Percentiles rank a stretch among this genome's conserved stretches.
phyloP scores from a whole-genome alignment of 2,329 filamentous ascomycete genomes.

The Mycogone perniciosa region DNA sequence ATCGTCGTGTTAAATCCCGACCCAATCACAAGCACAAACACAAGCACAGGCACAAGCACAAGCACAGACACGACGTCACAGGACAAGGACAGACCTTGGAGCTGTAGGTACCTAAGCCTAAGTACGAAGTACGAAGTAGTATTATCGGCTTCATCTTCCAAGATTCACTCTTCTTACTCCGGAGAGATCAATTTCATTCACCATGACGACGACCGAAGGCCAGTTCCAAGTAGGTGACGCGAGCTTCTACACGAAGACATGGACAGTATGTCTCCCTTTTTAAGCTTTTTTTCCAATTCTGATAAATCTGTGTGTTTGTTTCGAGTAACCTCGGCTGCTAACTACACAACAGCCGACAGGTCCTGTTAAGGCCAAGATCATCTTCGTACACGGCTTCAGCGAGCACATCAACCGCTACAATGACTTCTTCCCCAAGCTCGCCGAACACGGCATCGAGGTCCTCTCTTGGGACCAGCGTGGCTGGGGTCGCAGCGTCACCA shows the following conservation, averaged over 20 bases:
- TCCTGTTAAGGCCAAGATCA: slow-evolving; percentile 59
- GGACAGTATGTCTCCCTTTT: slow-evolving; percentile 42
- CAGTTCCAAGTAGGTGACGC: slow-evolving; percentile 39
- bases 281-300: background rate
- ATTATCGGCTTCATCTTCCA: too few species aligned
- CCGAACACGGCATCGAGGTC: slow-evolving; percentile 65
- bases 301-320: background rate
- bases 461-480: slow-evolving; percentile 80
- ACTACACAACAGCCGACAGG: slow-evolving; percentile 42
- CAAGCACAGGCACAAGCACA: too few species aligned
- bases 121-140: too few species aligned
- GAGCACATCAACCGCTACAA: slow-evolving; percentile 78
- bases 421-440: slow-evolving; percentile 64
- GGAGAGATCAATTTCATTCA: background rate
- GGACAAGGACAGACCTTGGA: too few species aligned
- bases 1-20: too few species aligned
- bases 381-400: slow-evolving; percentile 86
- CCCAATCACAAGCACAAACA: too few species aligned
- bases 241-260: slow-evolving; percentile 51
- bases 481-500: slow-evolving; percentile 70
- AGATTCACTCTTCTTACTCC: too few species aligned
- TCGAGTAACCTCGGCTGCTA: background rate
- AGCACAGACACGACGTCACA: too few species aligned
- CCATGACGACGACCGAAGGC: slow-evolving; percentile 42
- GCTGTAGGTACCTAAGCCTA: too few species aligned